Evolutionary conservation across 2,329 filamentous ascomycete species (phyloP).

Genomic region (Fusarium ambrosium): DNA sequence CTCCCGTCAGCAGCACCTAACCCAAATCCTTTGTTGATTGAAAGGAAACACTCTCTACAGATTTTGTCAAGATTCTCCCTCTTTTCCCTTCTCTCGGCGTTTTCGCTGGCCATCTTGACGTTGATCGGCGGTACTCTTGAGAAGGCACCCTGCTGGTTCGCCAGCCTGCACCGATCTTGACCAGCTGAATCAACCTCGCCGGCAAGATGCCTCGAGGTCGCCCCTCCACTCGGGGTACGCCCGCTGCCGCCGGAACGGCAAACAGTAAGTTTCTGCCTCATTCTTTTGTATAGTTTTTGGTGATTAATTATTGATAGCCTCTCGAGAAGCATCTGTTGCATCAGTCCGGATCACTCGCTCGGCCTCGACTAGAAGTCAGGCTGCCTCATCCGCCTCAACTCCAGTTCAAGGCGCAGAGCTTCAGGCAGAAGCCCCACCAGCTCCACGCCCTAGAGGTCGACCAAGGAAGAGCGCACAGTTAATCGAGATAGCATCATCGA

Average conservation of each 20-base stretch:
- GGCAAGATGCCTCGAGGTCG: constrained; percentile 50
- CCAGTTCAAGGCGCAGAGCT: constrained; percentile 4
- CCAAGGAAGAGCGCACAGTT: constrained; percentile 38
- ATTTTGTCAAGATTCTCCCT: not conserved
- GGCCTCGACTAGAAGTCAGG: constrained; percentile 35
- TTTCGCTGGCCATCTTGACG: not conserved
- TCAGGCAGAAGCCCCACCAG: not conserved
- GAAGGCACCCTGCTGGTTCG: not conserved
- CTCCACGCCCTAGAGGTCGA: constrained; percentile 41
- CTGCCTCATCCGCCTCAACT: constrained; percentile 15
- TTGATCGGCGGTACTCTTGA: not conserved
- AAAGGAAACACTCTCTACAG: not conserved
- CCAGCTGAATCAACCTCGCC: not conserved
- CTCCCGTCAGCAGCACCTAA: constrained; percentile 6
- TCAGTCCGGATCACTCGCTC: constrained; percentile 45
- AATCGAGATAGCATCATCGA: constrained; percentile 13
- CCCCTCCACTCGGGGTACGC: constrained; percentile 39
- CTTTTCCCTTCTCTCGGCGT: not conserved
- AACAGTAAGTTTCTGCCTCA: constrained; percentile 31
- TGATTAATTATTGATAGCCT: constrained; percentile 29
- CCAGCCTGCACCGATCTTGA: not conserved
- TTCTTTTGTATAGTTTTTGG: not conserved
- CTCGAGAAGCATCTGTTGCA: constrained; percentile 31
- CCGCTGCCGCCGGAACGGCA: constrained; percentile 27
- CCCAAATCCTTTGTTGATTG: not conserved